Evolutionary conservation across 805 yeast genomes (phyloP).

Genomic region (Candida awuae): DNA sequence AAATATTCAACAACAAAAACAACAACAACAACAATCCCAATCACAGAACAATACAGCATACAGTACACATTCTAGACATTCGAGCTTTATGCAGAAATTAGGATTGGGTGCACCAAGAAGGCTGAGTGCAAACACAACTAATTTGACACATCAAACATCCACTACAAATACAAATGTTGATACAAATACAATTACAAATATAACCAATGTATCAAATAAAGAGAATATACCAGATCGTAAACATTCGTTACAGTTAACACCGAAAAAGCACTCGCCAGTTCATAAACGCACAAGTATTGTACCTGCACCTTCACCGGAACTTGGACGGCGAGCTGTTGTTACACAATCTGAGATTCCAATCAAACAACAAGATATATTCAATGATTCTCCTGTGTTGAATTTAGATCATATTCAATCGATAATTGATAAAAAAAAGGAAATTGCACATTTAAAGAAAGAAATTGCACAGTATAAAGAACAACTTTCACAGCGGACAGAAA

Average conservation of each 20-base stretch:
- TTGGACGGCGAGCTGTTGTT: conserved; percentile 17
- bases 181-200: no score
- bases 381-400: neutral
- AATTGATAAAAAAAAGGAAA: conserved; percentile 10
- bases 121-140: conserved; percentile 20
- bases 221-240: no score
- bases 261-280: conserved; percentile 18
- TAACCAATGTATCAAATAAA: no score
- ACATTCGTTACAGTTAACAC: conserved; percentile 11
- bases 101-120: conserved; percentile 46
- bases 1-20: neutral
- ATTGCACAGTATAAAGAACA: conserved; percentile 15
- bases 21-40: neutral
- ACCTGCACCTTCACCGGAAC: conserved; percentile 21
- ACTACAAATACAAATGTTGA: neutral
- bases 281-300: conserved; percentile 11
- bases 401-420: conserved; percentile 6
- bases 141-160: no score
- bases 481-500: conserved; percentile 11
- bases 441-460: conserved; percentile 14
- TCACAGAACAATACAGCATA: conserved; percentile 10
- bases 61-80: conserved; percentile 12
- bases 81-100: conserved; percentile 26
- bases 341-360: conserved; percentile 14
- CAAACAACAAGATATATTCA: neutral